A percentile compares a stretch with the other conserved stretches of the same genome.
Evolutionary conservation across 257 asterid species (phyloP).

Genomic region (Primulina huaijiensis): DNA sequence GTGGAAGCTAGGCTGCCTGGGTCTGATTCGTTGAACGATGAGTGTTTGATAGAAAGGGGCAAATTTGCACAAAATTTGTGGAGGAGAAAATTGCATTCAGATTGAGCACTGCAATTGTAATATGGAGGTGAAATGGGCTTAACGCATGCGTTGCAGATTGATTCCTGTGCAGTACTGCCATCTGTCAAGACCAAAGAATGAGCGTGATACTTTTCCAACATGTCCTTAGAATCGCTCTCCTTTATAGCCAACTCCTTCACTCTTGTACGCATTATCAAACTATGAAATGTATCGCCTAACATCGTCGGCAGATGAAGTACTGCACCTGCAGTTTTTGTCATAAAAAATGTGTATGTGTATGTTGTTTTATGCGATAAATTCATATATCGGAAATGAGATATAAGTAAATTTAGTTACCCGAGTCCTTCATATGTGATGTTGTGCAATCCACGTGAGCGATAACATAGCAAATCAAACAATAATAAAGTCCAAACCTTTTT

Average conservation of each 20-base stretch:
- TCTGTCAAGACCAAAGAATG: background rate
- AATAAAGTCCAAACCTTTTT: too few relatives aligned
- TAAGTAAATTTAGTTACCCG: background rate
- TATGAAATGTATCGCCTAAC: too few relatives aligned
- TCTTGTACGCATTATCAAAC: background rate
- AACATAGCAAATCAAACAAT: too few relatives aligned
- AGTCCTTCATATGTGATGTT: background rate
- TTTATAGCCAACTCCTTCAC: background rate
- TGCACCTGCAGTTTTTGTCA: background rate
- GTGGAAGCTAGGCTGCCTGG: background rate
- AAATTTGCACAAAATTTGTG: background rate
- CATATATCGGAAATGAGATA: too few relatives aligned
- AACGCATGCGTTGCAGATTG: background rate
- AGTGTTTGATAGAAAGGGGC: background rate
- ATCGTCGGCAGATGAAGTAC: background rate
- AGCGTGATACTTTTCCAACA: background rate
- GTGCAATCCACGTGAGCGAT: background rate
- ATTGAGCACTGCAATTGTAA: background rate
- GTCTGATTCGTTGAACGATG: background rate
- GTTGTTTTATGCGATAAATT: too few relatives aligned
- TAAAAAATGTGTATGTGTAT: too few relatives aligned
- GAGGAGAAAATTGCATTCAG: background rate
- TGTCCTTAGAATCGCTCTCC: background rate
- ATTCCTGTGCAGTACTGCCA: background rate
- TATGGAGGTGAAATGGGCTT: background rate